These are phyloP conservation scores for Nakaseomyces kungkrabaensis DNA, from an alignment of 1,139 yeast species.

Conservation along the genomic window DNA sequence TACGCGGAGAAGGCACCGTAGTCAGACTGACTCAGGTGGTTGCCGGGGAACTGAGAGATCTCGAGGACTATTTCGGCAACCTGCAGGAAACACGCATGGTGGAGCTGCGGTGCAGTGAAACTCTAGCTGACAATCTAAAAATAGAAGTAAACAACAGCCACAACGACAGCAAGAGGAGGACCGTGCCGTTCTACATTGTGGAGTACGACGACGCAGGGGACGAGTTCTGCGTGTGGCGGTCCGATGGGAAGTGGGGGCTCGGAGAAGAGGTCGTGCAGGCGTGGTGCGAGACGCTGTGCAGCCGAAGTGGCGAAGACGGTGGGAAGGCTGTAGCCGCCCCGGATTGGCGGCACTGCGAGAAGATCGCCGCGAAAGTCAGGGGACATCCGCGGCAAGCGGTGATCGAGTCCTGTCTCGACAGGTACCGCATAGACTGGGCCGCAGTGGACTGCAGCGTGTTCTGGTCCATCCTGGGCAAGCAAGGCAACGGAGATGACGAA, in stretches of 20 bases:
- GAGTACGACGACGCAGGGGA: background rate
- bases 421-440: background rate
- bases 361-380: background rate
- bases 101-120: background rate
- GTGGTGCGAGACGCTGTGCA: slow-evolving; percentile 1
- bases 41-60: background rate
- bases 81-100: background rate
- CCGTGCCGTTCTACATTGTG: slow-evolving; percentile 2
- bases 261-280: background rate
- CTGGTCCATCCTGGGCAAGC: background rate
- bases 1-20: background rate
- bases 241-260: slow-evolving; percentile 3
- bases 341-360: background rate
- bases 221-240: slow-evolving; percentile 3
- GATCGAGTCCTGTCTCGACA: background rate
- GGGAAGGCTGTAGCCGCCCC: too few species aligned
- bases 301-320: too few species aligned
- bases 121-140: background rate
- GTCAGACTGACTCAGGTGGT: background rate
- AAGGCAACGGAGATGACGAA: background rate
- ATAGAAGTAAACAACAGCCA: background rate
- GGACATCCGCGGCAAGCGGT: background rate
- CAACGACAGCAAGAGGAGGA: background rate
- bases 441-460: background rate
- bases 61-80: background rate